Base-by-base conservation (phyloP, 306 rosid species). In the Vigna mungo region DNA sequence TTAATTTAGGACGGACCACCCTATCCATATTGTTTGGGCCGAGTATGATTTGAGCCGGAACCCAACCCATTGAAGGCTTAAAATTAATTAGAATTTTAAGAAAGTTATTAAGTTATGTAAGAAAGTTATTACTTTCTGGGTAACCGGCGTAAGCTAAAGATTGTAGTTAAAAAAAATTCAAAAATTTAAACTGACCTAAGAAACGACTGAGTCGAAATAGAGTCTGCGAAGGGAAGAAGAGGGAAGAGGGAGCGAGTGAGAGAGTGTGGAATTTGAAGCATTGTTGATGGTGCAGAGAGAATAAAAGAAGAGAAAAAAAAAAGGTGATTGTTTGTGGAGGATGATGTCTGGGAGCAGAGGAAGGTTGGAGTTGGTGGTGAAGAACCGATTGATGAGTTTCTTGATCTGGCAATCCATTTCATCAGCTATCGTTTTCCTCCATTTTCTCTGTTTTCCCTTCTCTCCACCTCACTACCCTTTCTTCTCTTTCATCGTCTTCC, bases 341-440 rank as follows among this genome's bases (percentile, higher is more conserved):
- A 30, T 30, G 37, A 80, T 77, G 87, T 74, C 84, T 61, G 32
- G 52, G 34, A 46, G 12, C 66, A 70, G 51, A 4, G 9, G 85
- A 23, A 12, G 10, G 44, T n/a, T 60, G 43, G 80, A 84, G 44
- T 11, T 83, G 61, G 66, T 89, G 55, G 78, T 92, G 23, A 84
- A 85, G 82, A 88, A 90, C 58, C 86, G 97, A 0, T 91, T 89
- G 43, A 78, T 92, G 16, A 89, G 97, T 59, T 95, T 82, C 71
- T 79, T 95, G 21, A 85, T 95, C 68, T 95, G 99, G 99, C 99
- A 95, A 72, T 92, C 88, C 53, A 92, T 95, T 55, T 91, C 97
- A 69, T 92, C 99, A 49, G 51, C 93, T 18, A 13, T 85, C 77
- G 64, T 92, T 64, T 82, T 88, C 72, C 46, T 86, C 15, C 70